Percentiles rank a stretch among this genome's conserved stretches.
These are phyloP conservation scores for Flagelloscypha sp. DNA, from an alignment of 768 basidiomycete genomes.

Conservation along the genomic window DNA sequence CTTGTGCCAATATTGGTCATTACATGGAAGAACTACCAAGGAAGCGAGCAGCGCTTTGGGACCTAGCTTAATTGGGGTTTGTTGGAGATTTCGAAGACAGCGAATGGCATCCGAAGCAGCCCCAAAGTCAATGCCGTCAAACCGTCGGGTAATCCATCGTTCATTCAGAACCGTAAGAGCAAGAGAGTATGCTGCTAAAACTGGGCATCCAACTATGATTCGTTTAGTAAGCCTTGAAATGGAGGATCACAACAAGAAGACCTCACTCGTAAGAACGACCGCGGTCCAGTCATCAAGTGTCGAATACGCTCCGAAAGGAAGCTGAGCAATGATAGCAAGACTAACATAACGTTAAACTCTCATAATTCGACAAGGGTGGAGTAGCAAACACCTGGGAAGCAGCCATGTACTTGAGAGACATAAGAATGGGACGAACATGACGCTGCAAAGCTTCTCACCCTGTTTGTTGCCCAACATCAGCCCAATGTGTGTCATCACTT, in stretches of 20 bases:
- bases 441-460: no score
- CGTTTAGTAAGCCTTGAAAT: no score
- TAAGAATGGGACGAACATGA: no score
- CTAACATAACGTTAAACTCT: no score
- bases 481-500: no score
- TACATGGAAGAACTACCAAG: constrained; percentile 32
- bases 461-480: no score
- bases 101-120: constrained; percentile 23
- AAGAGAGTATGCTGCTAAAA: constrained; percentile 37
- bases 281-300: constrained; percentile 35
- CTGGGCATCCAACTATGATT: constrained; percentile 38
- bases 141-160: constrained; percentile 31
- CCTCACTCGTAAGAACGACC: constrained; percentile 31
- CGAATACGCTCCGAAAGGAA: constrained; percentile 37
- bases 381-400: no score
- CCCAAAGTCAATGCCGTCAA: constrained; percentile 21
- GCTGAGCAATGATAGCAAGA: constrained; percentile 39
- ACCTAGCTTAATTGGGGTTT: constrained; percentile 28
- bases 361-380: no score
- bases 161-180: constrained; percentile 33
- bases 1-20: constrained; percentile 34
- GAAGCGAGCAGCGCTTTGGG: constrained; percentile 26
- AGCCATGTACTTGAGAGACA: no score
- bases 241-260: no score
- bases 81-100: constrained; percentile 32